Evolutionary conservation across 495 filamentous ascomycete species (phyloP).

Genomic region (Penicillium subrubescens): DNA sequence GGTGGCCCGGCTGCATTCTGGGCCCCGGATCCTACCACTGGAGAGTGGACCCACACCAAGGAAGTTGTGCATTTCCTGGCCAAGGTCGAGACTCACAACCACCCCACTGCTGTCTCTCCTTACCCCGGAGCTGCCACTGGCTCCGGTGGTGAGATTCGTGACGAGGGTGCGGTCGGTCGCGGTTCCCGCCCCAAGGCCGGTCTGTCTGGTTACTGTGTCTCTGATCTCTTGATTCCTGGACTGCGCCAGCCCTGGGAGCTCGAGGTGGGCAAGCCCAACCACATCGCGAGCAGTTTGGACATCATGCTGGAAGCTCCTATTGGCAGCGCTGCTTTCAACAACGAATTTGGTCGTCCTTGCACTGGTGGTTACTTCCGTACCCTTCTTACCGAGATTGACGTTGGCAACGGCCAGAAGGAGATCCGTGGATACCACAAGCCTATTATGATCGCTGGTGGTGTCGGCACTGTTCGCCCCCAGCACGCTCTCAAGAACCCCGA

Average conservation of each 20-base stretch:
- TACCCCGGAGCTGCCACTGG: constrained; percentile 86
- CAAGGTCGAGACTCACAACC: constrained; percentile 98
- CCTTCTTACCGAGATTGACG: constrained; percentile 66
- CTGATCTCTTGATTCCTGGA: constrained; percentile 85
- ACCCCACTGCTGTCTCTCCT: constrained; percentile 93
- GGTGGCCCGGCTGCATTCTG: constrained; percentile 75
- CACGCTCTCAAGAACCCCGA: constrained; percentile 81
- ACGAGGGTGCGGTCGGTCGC: constrained; percentile 91
- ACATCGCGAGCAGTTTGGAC: constrained; percentile 89
- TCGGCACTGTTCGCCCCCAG: constrained; percentile 92
- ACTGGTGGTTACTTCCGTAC: constrained; percentile 90
- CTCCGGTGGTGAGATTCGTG: constrained; percentile 91
- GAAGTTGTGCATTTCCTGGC: constrained; percentile 86
- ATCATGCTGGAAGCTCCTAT: constrained; percentile 98
- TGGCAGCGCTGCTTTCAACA: constrained; percentile 93
- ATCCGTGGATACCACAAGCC: constrained; percentile 95
- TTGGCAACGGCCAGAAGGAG: constrained; percentile 65
- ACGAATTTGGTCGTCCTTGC: constrained; percentile 95
- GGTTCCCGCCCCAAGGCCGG: constrained; percentile 94
- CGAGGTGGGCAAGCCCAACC: constrained; percentile 83
- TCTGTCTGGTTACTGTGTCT: constrained; percentile 90
- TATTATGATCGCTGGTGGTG: constrained; percentile 97
- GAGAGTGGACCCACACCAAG: constrained; percentile 84
- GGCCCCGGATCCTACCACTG: constrained; percentile 82
- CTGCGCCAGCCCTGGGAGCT: constrained; percentile 84